Percentiles rank a stretch among this genome's conserved stretches.
Evolutionary conservation across 2,329 filamentous ascomycete species (phyloP).

Genomic region (Tolypocladium ophioglossoides): DNA sequence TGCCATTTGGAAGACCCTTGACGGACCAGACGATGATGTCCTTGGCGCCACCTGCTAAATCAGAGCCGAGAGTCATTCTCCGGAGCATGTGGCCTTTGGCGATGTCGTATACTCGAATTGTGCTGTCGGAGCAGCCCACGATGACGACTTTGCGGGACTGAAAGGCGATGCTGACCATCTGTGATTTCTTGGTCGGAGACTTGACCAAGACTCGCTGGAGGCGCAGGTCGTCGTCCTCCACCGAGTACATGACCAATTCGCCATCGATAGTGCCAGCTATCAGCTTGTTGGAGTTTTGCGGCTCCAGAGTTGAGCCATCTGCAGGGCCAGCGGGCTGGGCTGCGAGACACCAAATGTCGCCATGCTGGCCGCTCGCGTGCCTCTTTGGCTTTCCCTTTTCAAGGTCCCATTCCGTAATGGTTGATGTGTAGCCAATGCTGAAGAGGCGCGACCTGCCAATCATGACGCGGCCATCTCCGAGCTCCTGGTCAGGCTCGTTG

Average conservation of each 20-base stretch:
- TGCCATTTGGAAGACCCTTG: conserved; percentile 75
- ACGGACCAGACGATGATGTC: conserved; percentile 90
- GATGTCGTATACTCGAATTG: conserved; percentile 84
- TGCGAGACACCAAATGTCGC: conserved; percentile 93
- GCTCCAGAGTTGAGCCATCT: conserved; percentile 10
- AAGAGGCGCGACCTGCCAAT: conserved; percentile 76
- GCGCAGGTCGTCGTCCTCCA: conserved; percentile 70
- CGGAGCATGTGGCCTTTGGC: conserved; percentile 65
- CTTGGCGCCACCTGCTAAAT: conserved; percentile 65
- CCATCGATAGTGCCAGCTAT: conserved; percentile 87
- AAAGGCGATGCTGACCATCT: conserved; percentile 85
- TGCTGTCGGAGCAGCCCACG: conserved; percentile 91
- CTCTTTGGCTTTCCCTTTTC: conserved; percentile 65
- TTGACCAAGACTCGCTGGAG: conserved; percentile 69
- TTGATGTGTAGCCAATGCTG: conserved; percentile 89
- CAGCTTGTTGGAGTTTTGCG: conserved; percentile 46
- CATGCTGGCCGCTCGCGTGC: conserved; percentile 84
- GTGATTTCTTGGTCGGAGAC: conserved; percentile 71
- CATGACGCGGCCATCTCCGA: conserved; percentile 48
- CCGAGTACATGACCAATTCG: conserved; percentile 76
- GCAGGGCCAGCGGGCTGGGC: conserved; percentile 54
- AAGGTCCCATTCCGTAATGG: conserved; percentile 92
- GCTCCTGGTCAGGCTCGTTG: conserved; percentile 66
- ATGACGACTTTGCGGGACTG: conserved; percentile 74
- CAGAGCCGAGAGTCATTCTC: conserved; percentile 77